Base-by-base conservation (phyloP, 75 land plant species). In the Pseudotsuga menziesii region DNA sequence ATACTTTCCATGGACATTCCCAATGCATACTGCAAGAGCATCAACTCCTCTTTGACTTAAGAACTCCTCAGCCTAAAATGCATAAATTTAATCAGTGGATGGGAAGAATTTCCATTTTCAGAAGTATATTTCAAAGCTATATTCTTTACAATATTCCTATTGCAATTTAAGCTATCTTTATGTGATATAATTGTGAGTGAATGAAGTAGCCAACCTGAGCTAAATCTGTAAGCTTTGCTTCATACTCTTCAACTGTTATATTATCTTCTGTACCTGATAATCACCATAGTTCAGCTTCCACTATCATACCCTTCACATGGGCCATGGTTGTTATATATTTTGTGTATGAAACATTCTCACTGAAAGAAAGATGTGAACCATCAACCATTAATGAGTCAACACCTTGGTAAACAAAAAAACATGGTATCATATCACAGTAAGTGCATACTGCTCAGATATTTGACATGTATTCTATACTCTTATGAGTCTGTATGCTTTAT, bases 1-100 rank as follows among this genome's bases (percentile, higher is more conserved):
- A 78, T 97, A 97, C 80, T 89, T 95, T 72, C 99, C 99, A 89
- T 97, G 99, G 26, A 97, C 96, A 83, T 97, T 97, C 48, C 99
- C 99, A 70, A 97, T 89, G 74, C 99, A 97, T n/a, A 97, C 99
- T 19, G 99, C 99, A 78, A 97, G 84, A 73, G 94, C 91, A 89
- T 95, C 99, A 77, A 97, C 91, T 16, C 84, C 70, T 22, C 98
- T 97, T 59, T 85, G 82, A 76, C 84, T 87, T 67, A 97, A 85
- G 80, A 97, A 97, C 57, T 86, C 83, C 60, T 80, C 57, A 56
- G 96, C 98, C 99, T 97, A 89, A 61, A 87, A 79, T 75, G 82
- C 54, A 74, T 23, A 14, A 27, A 57, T 57, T 12, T 56, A 16
- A 74, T 74, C 27, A 74, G 32, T 7, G 72, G 23, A 4, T 69